Base-by-base conservation (phyloP, 2,329 filamentous ascomycete genomes). In the Colletotrichum agaves region DNA sequence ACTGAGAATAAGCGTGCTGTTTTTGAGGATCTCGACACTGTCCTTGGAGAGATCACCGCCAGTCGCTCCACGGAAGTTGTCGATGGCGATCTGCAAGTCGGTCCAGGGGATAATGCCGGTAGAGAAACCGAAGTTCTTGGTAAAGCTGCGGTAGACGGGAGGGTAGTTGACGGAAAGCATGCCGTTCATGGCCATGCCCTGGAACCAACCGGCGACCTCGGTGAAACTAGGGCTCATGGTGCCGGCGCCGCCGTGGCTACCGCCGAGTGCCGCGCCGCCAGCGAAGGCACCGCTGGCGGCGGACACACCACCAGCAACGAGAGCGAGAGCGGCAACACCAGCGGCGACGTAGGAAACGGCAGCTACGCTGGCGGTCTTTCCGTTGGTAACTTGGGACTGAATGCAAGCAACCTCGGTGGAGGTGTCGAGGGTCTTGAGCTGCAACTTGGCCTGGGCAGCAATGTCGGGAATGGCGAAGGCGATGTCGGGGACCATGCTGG, bases 121-220 rank as follows among this genome's bases (percentile, higher is more conserved):
- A 71, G 93, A 95, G 83, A 98, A 98, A 52, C 85, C 94, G 78
- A 99, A 98, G 81, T 98, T 98, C 81, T 93, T 93, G 70, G 91
- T 84, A 80, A 97, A 99, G 77, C 90, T 95, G 72, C 90, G 89
- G 82, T 98, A 98, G 41, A 98, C 89, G 39, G 88, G 84, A 4
- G 96, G 96, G 72, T 97, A 94, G 73, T 90, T 88, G 73, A 97
- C 94, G 67, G 93, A 97, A 77, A 97, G 85, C 96, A 98, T 98
- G 71, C 96, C 94, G 79, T 96, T 98, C 83, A 96, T 91, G 31
- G 96, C 94, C 85, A 98, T 92, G 56, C 91, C 91, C 80, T 98
- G 94, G 79, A 98, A 97, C 88, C 93, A 97, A 69, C 91, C 90
- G 72, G 97, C 87, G 53, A 97, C 90, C 75, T 98, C 93, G 49